Percentiles rank a stretch among this genome's conserved stretches.
Conservation (phyloP, 495 filamentous ascomycete genomes). For the Penicillium arizonense region DNA sequence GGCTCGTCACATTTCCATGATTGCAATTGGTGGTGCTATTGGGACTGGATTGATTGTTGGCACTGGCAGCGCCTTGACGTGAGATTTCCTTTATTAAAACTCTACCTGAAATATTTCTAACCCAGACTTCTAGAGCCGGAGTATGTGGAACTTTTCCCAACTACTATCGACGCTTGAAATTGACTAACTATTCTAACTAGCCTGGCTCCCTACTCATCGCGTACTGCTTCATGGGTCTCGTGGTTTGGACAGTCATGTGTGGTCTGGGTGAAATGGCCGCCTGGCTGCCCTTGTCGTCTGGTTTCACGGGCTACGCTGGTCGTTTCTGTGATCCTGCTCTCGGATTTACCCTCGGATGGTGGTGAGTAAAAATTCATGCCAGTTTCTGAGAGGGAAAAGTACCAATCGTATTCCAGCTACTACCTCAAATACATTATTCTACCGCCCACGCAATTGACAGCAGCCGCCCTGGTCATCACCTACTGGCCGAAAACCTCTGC, state of each 20-base stretch:
- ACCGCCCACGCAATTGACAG: slow-evolving; percentile 79
- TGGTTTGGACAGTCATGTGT: slow-evolving; percentile 65
- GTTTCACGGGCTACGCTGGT: slow-evolving; percentile 60
- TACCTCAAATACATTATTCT: slow-evolving; percentile 70
- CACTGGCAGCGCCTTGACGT: slow-evolving; percentile 42
- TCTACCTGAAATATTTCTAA: background rate
- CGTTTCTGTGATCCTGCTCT: slow-evolving; percentile 64
- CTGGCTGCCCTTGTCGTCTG: slow-evolving; percentile 59
- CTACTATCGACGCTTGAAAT: no score
- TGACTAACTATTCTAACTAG: slow-evolving; percentile 31
- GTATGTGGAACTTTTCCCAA: background rate
- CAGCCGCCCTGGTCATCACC: slow-evolving; percentile 71
- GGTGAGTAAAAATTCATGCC: slow-evolving; percentile 23
- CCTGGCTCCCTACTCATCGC: slow-evolving; percentile 76
- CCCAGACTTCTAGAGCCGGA: background rate
- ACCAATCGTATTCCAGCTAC: slow-evolving; percentile 31
- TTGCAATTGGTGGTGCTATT: slow-evolving; percentile 86
- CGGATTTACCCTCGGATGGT: slow-evolving; percentile 65
- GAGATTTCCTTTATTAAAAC: background rate
- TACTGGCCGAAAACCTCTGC: slow-evolving; percentile 55
- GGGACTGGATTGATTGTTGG: slow-evolving; percentile 70
- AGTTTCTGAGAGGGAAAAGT: background rate
- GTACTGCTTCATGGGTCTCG: slow-evolving; percentile 56
- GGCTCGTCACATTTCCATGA: slow-evolving; percentile 81
- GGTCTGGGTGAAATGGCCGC: slow-evolving; percentile 68